These are phyloP conservation scores for Sugiyamaella novakii DNA, from an alignment of 1,139 yeast species.

Conservation along the genomic window DNA sequence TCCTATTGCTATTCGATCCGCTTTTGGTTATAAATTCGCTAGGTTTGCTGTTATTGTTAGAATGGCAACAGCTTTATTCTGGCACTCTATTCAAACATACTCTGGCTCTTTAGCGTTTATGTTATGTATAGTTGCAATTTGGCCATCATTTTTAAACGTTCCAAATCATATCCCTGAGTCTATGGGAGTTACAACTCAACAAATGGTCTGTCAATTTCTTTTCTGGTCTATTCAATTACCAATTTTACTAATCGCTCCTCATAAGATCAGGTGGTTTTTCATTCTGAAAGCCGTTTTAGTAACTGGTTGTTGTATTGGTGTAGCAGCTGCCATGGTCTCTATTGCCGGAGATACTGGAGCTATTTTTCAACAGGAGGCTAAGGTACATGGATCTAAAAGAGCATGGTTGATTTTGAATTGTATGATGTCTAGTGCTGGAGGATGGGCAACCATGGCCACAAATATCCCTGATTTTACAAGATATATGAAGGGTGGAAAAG, in stretches of 20 bases:
- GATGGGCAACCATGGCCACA: slow-evolving; percentile 47
- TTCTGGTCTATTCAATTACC: slow-evolving; percentile 45
- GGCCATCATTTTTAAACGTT: slow-evolving; percentile 43
- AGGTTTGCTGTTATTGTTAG: slow-evolving; percentile 43
- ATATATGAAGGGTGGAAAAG: slow-evolving; percentile 33
- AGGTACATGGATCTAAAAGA: slow-evolving; percentile 41
- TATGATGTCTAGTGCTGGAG: slow-evolving; percentile 42
- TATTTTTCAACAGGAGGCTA: slow-evolving; percentile 39
- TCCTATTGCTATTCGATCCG: slow-evolving; percentile 43
- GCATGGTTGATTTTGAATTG: slow-evolving; percentile 43
- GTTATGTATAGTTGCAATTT: slow-evolving; percentile 39
- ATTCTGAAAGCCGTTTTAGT: slow-evolving; percentile 43
- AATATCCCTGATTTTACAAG: slow-evolving; percentile 47
- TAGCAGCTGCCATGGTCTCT: slow-evolving; percentile 38
- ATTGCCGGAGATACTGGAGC: slow-evolving; percentile 37
- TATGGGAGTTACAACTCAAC: slow-evolving; percentile 44
- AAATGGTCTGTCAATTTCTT: slow-evolving; percentile 43
- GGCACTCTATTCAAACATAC: slow-evolving; percentile 46
- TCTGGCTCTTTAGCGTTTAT: slow-evolving; percentile 43
- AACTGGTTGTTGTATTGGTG: slow-evolving; percentile 41
- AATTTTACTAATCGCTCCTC: slow-evolving; percentile 42
- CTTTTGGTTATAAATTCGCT: slow-evolving; percentile 43
- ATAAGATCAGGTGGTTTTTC: slow-evolving; percentile 44
- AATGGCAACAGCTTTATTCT: slow-evolving; percentile 44
- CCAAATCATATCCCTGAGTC: slow-evolving; percentile 43